Evolutionary conservation across 2,329 filamentous ascomycete species (phyloP), one percentile per base, ranked within the genome.

Genomic region (Calycina herbarum): DNA sequence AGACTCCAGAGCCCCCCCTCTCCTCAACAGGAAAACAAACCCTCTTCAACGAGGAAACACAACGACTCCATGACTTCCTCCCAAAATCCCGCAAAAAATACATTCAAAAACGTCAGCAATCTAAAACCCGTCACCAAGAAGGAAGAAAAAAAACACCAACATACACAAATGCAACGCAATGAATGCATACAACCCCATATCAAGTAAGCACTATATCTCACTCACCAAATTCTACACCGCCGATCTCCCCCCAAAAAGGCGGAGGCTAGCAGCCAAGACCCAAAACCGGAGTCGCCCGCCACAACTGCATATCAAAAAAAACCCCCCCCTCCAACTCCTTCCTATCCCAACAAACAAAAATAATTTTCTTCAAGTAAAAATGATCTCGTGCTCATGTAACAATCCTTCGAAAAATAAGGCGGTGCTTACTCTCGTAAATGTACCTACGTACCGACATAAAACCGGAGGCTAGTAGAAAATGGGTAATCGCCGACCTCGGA

Each of bases 401-500:
- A 8, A 54, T 54, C 45, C 45, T 48, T 48, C 29, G 29, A 31
- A 31, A 31, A 31, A 31, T 3, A 31, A 31, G 29, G 29, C 29
- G 5, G 29, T n/a, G 42, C 42, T 48, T 48, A 48, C 42, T 48
- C 42, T 48, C 6, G 45, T 24, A 51, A 51, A 24, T 3, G n/a
- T 10, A 8, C 8, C n/a, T 48, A 48, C 4, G 45, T 51, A 51
- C n/a, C 45, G 45, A 51, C 7, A 10, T 51, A 10, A 3, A 20
- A 51, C 38, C 38, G 17, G 42, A 20, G 5, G 15, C 40, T 45
- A n/a, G 17, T 48, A 17, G 42, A 48, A 48, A 48, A 54, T 54
- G 20, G 13, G 20, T 54, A 54, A 54, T 54, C 48, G 48, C 48
- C 48, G 20, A 54, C 48, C 48, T 54, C 48, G 48, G 48, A 54